Evolutionary conservation across 1,284 basidiomycete species (phyloP).

Genomic region (Leccinum griseonigrum): DNA sequence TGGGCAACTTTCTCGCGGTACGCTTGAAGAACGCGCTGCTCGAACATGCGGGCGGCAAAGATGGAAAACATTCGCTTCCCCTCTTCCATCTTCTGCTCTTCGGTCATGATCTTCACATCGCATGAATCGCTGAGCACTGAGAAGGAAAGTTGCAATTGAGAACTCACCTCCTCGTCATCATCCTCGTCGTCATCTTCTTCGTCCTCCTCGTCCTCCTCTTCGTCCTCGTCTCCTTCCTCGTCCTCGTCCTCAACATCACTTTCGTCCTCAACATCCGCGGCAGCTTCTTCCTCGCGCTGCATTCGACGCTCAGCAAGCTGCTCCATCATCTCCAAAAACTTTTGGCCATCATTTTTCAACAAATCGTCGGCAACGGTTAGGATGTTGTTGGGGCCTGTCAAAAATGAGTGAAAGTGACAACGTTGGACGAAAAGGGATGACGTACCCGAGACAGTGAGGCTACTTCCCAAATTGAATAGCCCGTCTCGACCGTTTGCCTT

Average conservation of each 20-base stretch:
- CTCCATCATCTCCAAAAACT: constrained; percentile 99
- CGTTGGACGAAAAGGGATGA: constrained; percentile 12
- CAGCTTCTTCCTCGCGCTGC: constrained; percentile 90
- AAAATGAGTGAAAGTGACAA: constrained; percentile 5
- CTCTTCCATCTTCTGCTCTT: constrained; percentile 96
- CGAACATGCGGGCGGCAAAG: constrained; percentile 99
- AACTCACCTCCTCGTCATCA: constrained; percentile 47
- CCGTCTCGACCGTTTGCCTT: constrained; percentile 53
- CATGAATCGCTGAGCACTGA: constrained; percentile 14
- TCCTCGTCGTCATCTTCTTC: constrained; percentile 37
- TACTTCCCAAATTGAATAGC: constrained; percentile 77
- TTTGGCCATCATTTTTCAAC: constrained; percentile 96
- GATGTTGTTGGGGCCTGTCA: constrained; percentile 76
- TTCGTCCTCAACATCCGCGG: constrained; percentile 63
- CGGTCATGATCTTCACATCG: constrained; percentile 61
- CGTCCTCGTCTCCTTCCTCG: constrained; percentile 43
- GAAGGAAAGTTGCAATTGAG: constrained; percentile 4
- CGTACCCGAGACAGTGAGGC: constrained; percentile 81
- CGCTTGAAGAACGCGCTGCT: constrained; percentile 92
- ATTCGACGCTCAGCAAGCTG: constrained; percentile 94
- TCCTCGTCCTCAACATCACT: constrained; percentile 56
- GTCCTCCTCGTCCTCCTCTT: constrained; percentile 41
- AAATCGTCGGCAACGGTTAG: constrained; percentile 99
- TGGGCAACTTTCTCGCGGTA: constrained; percentile 93
- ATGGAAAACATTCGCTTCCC: constrained; percentile 99